phyloP scores from a whole-genome alignment of 2,329 filamentous ascomycete genomes.

The Emmonsia crescens region DNA sequence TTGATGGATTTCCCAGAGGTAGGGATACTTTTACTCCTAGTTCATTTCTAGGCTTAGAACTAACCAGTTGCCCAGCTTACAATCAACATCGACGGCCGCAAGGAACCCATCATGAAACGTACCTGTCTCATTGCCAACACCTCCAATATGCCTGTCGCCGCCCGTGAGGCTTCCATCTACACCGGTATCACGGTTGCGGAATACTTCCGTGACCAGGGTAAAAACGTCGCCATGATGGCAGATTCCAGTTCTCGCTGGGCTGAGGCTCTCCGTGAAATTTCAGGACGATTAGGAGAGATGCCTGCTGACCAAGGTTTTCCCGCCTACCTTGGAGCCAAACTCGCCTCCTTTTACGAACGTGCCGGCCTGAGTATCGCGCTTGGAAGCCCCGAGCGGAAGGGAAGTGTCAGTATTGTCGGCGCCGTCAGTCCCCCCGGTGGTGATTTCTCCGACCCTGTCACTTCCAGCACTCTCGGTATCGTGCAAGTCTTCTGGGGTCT shows the following conservation, averaged over 20 bases:
- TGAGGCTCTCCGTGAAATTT: conserved; percentile 96
- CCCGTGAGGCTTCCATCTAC: conserved; percentile 97
- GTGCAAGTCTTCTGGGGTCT: conserved; percentile 99
- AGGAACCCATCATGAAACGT: conserved; percentile 99
- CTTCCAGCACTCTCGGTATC: conserved; percentile 83
- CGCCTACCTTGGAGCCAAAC: conserved; percentile 89
- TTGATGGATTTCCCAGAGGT: conserved; percentile 98
- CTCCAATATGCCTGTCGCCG: conserved; percentile 98
- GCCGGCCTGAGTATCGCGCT: conserved; percentile 77
- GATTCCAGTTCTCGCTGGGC: conserved; percentile 98
- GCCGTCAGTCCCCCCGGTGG: conserved; percentile 95
- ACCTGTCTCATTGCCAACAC: conserved; percentile 98
- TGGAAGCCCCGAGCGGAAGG: conserved; percentile 76
- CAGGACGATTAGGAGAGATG: conserved; percentile 98
- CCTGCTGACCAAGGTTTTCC: conserved; percentile 99
- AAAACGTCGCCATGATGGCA: conserved; percentile 99
- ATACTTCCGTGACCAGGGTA: conserved; percentile 94
- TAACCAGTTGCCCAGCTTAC: conserved; percentile 47
- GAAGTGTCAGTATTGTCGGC: conserved; percentile 94
- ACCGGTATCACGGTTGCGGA: conserved; percentile 91
- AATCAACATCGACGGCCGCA: conserved; percentile 85
- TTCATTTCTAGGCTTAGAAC: background rate
- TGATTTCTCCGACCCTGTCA: conserved; percentile 98
- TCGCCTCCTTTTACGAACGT: conserved; percentile 98
- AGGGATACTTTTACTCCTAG: conserved; percentile 9